These are phyloP conservation scores for Tetrapisispora iriomotensis DNA, from an alignment of 805 yeast species.

Conservation along the genomic window DNA sequence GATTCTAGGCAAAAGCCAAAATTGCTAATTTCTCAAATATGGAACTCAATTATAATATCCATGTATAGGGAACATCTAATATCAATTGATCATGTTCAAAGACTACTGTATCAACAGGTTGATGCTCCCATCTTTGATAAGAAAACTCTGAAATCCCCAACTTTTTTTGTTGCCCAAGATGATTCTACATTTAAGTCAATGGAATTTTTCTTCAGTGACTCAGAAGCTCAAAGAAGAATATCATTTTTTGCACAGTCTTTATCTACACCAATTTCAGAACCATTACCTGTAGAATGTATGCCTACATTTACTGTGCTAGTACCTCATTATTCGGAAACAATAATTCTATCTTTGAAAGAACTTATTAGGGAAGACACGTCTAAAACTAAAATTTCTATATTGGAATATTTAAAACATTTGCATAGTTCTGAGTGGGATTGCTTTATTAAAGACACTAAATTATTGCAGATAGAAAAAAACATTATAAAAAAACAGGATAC, in stretches of 20 bases:
- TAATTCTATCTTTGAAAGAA: constrained; percentile 64
- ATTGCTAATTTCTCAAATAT: constrained; percentile 53
- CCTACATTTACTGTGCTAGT: constrained; percentile 76
- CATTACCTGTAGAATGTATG: constrained; percentile 55
- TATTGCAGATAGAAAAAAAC: constrained; percentile 40
- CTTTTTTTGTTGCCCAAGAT: constrained; percentile 73
- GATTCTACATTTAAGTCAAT: constrained; percentile 52
- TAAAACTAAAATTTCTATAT: constrained; percentile 53
- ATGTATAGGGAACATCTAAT: constrained; percentile 75
- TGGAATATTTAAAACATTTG: constrained; percentile 68
- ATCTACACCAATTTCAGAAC: constrained; percentile 76
- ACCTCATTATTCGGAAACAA: constrained; percentile 83
- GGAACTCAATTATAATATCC: constrained; percentile 78
- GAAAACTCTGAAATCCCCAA: constrained; percentile 52
- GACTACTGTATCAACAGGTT: constrained; percentile 49
- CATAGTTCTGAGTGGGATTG: constrained; percentile 72
- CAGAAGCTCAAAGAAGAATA: constrained; percentile 75
- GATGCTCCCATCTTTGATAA: constrained; percentile 30
- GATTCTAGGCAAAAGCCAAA: constrained; percentile 42
- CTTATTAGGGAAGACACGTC: constrained; percentile 59
- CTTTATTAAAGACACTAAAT: constrained; percentile 68
- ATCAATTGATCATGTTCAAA: constrained; percentile 62
- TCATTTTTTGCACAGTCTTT: constrained; percentile 86
- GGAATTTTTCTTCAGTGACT: constrained; percentile 46
- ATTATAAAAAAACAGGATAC: no score